Evolutionary conservation across 352 stramenopile species (phyloP), one percentile per base, ranked within the genome.

Genomic region (Phytophthora quininea): DNA sequence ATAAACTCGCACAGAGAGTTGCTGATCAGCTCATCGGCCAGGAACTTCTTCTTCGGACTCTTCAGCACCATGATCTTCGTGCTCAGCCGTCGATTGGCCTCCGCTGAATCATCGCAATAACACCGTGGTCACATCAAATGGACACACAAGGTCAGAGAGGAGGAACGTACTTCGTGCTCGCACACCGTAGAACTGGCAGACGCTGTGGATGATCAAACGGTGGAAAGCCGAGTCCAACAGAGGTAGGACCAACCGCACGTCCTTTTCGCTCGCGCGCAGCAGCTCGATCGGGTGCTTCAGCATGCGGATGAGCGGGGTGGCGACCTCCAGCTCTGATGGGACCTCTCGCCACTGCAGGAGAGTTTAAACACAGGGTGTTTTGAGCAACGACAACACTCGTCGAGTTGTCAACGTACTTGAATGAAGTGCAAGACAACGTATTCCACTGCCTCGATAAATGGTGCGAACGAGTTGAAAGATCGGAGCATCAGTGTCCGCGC

Each of bases 181-280:
- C 48, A 97, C 71, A 50, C 85, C 84, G 40, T 95, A 95, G 62
- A 96, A 97, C 68, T 97, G 89, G 75, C 89, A 97, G 8, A 94
- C 76, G 19, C 80, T 92, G 79, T 97, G 89, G 52, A 97, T 77
- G 40, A 97, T 86, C 43, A 97, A 69, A 29, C 89, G 89, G 60
- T 97, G 89, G 62, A 96, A 97, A 3, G 89, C 82, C 48, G 88
- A 96, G 58, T 95, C 86, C 30, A 82, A 55, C 7, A 97, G 77
- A 12, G 89, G 88, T 19, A 97, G 64, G 27, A 91, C 80, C 45
- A 97, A 72, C 27, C 84, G 72, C 14, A 88, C 67, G 19, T 92
- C 83, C 52, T 82, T 92, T 62, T 91, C 85, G 24, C 71, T 85
- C 32, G 74, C 70, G 7, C 79, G 71, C 5, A 77, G 67, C 30